phyloP scores from a whole-genome alignment of 2,329 filamentous ascomycete species.

The Neonectria coccinea region DNA sequence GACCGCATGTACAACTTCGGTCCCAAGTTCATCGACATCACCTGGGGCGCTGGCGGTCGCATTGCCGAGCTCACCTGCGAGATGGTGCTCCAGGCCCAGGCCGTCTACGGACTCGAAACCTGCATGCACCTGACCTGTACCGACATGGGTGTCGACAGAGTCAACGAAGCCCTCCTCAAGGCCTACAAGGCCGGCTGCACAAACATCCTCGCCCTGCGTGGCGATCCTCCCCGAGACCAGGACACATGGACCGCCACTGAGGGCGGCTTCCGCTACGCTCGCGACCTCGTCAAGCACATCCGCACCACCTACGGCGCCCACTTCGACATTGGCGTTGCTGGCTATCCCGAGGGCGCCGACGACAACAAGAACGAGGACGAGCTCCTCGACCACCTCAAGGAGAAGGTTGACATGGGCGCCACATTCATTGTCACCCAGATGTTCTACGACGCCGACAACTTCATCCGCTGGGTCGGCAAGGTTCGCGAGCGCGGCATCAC shows the following conservation, averaged over 20 bases:
- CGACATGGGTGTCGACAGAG: slow-evolving; percentile 93
- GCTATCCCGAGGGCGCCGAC: slow-evolving; percentile 95
- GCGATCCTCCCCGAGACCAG: slow-evolving; percentile 92
- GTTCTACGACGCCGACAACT: slow-evolving; percentile 99
- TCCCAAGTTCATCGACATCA: slow-evolving; percentile 97
- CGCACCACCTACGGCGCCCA: slow-evolving; percentile 75
- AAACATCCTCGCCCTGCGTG: slow-evolving; percentile 93
- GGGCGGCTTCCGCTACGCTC: slow-evolving; percentile 90
- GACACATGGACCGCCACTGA: slow-evolving; percentile 93
- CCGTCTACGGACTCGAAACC: slow-evolving; percentile 94
- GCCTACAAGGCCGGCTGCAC: slow-evolving; percentile 97
- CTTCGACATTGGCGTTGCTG: slow-evolving; percentile 97
- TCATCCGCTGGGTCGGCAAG: slow-evolving; percentile 88
- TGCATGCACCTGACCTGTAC: slow-evolving; percentile 99
- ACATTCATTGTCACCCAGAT: slow-evolving; percentile 98
- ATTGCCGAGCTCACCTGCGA: slow-evolving; percentile 94
- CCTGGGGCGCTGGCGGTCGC: slow-evolving; percentile 95
- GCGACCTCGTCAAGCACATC: slow-evolving; percentile 89
- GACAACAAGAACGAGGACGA: slow-evolving; percentile 89
- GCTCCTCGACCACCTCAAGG: slow-evolving; percentile 91
- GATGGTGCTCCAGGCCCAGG: slow-evolving; percentile 96
- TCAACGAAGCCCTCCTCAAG: slow-evolving; percentile 86
- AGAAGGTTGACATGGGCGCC: slow-evolving; percentile 95
- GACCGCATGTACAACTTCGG: slow-evolving; percentile 97
- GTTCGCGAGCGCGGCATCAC: slow-evolving; percentile 87